These are phyloP conservation scores for Sarocladium brachiariae DNA, from an alignment of 2,329 filamentous ascomycete species.

Conservation along the genomic window DNA sequence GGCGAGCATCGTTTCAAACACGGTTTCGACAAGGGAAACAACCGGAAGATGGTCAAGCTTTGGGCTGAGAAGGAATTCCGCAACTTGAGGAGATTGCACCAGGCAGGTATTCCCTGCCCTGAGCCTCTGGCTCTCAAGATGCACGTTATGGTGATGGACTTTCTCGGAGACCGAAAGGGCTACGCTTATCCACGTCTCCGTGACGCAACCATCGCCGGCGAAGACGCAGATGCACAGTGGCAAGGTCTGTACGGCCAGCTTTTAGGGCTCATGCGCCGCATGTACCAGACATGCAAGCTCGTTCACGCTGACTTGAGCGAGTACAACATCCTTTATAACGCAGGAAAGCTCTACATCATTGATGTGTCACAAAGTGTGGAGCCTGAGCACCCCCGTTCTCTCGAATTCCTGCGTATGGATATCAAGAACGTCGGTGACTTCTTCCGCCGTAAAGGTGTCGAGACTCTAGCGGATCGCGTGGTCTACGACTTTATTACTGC, in stretches of 20 bases:
- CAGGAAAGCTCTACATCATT: constrained; percentile 80
- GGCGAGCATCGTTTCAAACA: constrained; percentile 88
- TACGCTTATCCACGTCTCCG: constrained; percentile 83
- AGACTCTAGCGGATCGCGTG: constrained; percentile 70
- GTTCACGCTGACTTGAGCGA: constrained; percentile 97
- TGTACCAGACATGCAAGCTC: constrained; percentile 87
- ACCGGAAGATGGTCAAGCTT: constrained; percentile 93
- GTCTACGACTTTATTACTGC: constrained; percentile 78
- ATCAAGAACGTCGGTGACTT: constrained; percentile 96
- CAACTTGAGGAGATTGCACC: constrained; percentile 78
- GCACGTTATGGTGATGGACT: constrained; percentile 94
- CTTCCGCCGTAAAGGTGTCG: constrained; percentile 79
- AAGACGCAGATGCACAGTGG: constrained; percentile 68
- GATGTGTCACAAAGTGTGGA: constrained; percentile 97
- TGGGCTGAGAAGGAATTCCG: constrained; percentile 99
- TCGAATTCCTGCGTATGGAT: constrained; percentile 96
- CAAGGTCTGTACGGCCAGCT: constrained; percentile 73
- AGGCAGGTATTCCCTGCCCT: constrained; percentile 81
- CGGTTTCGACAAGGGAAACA: constrained; percentile 91
- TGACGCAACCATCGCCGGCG: constrained; percentile 68
- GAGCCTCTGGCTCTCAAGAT: constrained; percentile 83
- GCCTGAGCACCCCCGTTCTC: constrained; percentile 84
- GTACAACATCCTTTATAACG: constrained; percentile 93
- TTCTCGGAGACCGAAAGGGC: constrained; percentile 81
- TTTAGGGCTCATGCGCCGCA: constrained; percentile 78